Conservation (phyloP, 192 early-diverging fungal species). For the Backusella tuberculispora region DNA sequence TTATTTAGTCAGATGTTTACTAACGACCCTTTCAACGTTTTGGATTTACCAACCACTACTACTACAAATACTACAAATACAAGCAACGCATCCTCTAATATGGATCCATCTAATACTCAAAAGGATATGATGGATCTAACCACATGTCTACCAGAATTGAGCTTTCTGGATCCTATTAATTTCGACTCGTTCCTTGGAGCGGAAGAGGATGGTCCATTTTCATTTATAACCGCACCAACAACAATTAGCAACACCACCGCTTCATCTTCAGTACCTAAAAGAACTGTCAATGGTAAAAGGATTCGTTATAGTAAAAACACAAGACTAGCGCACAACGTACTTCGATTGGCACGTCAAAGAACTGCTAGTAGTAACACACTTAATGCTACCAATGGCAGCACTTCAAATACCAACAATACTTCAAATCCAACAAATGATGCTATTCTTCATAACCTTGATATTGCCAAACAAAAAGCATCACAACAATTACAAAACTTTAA, state of each 20-base stretch:
- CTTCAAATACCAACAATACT: neutral
- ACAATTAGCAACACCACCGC: neutral
- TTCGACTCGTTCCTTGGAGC: neutral
- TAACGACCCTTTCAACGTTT: constrained; percentile 18
- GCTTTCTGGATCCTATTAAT: neutral
- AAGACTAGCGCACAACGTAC: constrained; percentile 22
- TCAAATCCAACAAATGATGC: constrained; percentile 17
- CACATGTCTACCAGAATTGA: constrained; percentile 4
- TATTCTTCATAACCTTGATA: constrained; percentile 6
- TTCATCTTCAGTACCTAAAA: constrained; percentile 13
- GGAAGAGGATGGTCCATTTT: neutral
- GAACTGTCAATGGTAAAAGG: constrained; percentile 23
- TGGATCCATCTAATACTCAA: neutral
- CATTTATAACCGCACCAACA: neutral
- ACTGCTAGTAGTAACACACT: neutral
- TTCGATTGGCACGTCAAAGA: constrained; percentile 15
- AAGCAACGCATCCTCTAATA: neutral
- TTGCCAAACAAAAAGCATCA: constrained; percentile 11
- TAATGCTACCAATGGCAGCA: neutral
- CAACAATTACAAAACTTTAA: neutral
- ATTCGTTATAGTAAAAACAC: constrained; percentile 31
- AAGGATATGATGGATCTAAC: constrained; percentile 20
- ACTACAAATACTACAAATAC: neutral
- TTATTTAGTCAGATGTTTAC: constrained; percentile 27
- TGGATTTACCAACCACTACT: neutral